Percentiles rank a stretch among this genome's conserved stretches.
These are phyloP conservation scores for Phytophthora europaea DNA, from an alignment of 352 stramenopile species.

Conservation along the genomic window DNA sequence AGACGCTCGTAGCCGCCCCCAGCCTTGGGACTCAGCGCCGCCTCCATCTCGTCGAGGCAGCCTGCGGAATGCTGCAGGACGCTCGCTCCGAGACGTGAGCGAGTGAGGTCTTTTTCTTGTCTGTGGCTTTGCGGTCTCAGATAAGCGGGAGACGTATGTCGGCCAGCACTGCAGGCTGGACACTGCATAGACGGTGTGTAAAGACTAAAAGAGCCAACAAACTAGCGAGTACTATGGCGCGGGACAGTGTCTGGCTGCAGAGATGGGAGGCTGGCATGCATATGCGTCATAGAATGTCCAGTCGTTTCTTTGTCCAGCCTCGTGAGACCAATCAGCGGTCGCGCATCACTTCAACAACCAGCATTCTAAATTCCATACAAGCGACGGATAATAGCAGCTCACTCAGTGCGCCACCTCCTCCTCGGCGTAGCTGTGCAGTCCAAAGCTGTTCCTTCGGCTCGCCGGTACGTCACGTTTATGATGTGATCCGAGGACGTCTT, in stretches of 20 bases:
- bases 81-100: slow-evolving; percentile 8
- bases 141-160: slow-evolving; percentile 10
- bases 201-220: not conserved
- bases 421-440: slow-evolving; percentile 3
- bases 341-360: slow-evolving; percentile 15
- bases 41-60: slow-evolving; percentile 27
- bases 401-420: not conserved
- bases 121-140: slow-evolving; percentile 19
- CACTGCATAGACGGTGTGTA: slow-evolving; percentile 5
- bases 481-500: slow-evolving; percentile 6
- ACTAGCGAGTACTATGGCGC: not conserved
- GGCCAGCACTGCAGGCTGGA: not conserved
- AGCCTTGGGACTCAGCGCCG: slow-evolving; percentile 30
- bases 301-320: slow-evolving; percentile 24
- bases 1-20: slow-evolving; percentile 33
- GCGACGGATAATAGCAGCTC: not conserved
- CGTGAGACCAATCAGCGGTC: slow-evolving; percentile 3
- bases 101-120: slow-evolving; percentile 19
- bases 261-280: slow-evolving; percentile 18
- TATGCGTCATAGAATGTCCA: slow-evolving; percentile 7
- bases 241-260: slow-evolving; percentile 6
- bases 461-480: not conserved
- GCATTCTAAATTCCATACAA: slow-evolving; percentile 13
- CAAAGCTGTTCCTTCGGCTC: slow-evolving; percentile 6
- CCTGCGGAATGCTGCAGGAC: not conserved